Base-by-base conservation (phyloP, 805 yeast species). In the Torulaspora maleeae region DNA sequence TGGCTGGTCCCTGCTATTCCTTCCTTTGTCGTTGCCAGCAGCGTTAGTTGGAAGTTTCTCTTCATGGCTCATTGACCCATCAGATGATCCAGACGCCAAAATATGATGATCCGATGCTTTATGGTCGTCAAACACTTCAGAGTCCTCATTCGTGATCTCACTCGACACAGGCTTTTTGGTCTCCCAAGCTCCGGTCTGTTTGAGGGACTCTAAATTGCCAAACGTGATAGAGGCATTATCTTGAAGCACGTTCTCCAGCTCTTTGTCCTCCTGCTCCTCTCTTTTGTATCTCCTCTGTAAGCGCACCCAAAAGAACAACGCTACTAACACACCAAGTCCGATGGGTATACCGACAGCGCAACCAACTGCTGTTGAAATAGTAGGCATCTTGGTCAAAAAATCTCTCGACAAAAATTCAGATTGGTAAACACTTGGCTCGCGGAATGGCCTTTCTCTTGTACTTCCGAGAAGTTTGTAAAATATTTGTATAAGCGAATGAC, bases 301-400 rank as follows among this genome's bases (percentile, higher is more conserved):
- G 36, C 72, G 64, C 25, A 59, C 46, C 70, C 74, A 70, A 45
- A 73, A 67, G 9, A 49, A 50, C 2, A 63, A 27, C 0, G 72
- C 65, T 2, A 73, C 61, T 0, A 67, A 13, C 1, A 71, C 10
- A 1, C 73, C 71, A 8, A 74, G 50, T 3, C 66, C 69, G n/a
- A 69, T 54, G 0, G 81, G 81, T 19, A 77, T 65, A 27, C 79
- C 80, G 3, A 77, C 75, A 2, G 80, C 77, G 50, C 77, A 70
- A 2, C 79, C 80, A 3, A 76, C 79, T 1, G 79, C 76, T 7
- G 70, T 49, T 1, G 64, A 57, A 1, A 64, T 59, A 8, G 38
- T 36, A 25, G 47, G 44, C 48, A 47, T 51, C 11, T 35, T 20
- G 27, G 24, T n/a, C 36, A 32, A 12, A 41, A 27, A 53, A 50